Evolutionary conservation across 1,284 basidiomycete species (phyloP), one percentile per base, ranked within the genome.

Genomic region (Puccinia hordei): DNA sequence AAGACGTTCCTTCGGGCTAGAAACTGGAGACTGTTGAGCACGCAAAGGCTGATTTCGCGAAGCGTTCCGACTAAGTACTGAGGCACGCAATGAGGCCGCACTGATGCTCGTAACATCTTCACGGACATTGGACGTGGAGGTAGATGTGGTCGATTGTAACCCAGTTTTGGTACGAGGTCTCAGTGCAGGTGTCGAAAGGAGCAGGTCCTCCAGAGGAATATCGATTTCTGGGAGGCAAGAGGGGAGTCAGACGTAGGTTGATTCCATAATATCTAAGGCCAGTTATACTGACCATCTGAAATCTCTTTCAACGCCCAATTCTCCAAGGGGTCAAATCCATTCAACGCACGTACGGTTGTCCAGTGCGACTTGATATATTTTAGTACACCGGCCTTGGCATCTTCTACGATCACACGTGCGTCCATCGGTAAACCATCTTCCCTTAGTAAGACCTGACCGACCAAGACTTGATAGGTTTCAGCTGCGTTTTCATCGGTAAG

Each of bases 251-350:
- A n/a, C n/a, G n/a, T n/a, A n/a, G n/a, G n/a, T n/a, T n/a, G n/a
- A n/a, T n/a, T n/a, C n/a, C n/a, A n/a, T n/a, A n/a, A n/a, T n/a
- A n/a, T n/a, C n/a, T n/a, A n/a, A n/a, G n/a, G n/a, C n/a, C n/a
- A n/a, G n/a, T n/a, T 41, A 57, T 35, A 59, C 83, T 82, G 82
- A 94, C 93, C 90, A 85, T 92, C 90, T 46, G 90, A 90, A 65
- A 97, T 92, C 84, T 98, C 95, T 84, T 94, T 92, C 79, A 95
- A 85, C 0, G 92, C 90, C 93, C 94, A 96, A 8, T 89, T 88
- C 71, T 96, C 92, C 27, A 98, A 87, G 5, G 86, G 85, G 66
- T 92, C 90, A 83, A 98, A 96, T 0, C 92, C 93, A n/a, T 90
- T 89, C 61, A 91, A 90, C 77, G 91, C 89, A 22, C 92, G 89